Evolutionary conservation across 1,284 basidiomycete species (phyloP), one percentile per base, ranked within the genome.

Genomic region (Tetrapyrgos nigripes): DNA sequence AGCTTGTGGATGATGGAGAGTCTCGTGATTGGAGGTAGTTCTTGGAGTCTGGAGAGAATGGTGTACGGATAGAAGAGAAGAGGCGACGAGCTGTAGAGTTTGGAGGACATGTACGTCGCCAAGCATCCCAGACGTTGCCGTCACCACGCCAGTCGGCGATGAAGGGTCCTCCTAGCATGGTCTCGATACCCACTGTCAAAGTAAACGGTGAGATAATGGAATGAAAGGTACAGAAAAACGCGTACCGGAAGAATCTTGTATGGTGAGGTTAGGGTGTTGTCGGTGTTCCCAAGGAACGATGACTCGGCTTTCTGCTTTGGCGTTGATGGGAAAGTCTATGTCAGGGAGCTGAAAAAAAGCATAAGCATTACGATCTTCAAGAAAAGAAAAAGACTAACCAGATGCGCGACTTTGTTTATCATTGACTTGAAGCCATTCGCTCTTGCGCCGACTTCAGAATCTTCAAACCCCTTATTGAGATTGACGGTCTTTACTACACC

Each of bases 271-370:
- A 6, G 89, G 84, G 66, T 84, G 88, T 50, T 78, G 72, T 40
- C 80, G 79, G 70, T 91, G 86, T 70, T 93, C 94, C 94, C 92
- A 96, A 47, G 93, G 91, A 8, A 96, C 88, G 19, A 98, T 81
- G 11, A 97, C 88, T 21, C 96, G 90, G 13, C 94, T 93, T 76
- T 98, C 96, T 1, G 94, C 90, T 76, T 91, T 92, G 40, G 92
- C 87, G 68, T 97, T 97, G 76, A 97, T 87, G 0, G 96, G 87
- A 65, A 97, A 89, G 66, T 96, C 91, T 86, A 97, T 89, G 76
- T 97, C 86, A 10, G 94, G 94, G 3, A 97, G 82, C 84, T 94
- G 45, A 47, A 45, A 59, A 28, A 28, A 17, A 4, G 33, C 44
- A 31, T 28, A 33, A 29, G 23, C n/a, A n/a, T n/a, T n/a, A n/a